Percentiles rank a stretch among this genome's conserved stretches.
phyloP scores from a whole-genome alignment of 2,329 filamentous ascomycete genomes.

The Blastomyces silverae region DNA sequence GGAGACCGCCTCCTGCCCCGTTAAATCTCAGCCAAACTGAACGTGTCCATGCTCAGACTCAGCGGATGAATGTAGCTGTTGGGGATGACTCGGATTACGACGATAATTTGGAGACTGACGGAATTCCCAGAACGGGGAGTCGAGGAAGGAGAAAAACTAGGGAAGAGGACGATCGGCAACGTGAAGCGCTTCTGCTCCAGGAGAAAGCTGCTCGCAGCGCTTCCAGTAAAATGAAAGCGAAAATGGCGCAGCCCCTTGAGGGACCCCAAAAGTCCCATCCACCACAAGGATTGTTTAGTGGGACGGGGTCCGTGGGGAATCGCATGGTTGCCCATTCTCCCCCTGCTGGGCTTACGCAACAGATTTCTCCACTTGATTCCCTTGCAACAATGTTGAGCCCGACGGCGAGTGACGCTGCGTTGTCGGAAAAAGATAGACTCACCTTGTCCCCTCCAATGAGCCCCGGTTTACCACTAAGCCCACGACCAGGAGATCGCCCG shows the following conservation, averaged over 20 bases:
- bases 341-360: slow-evolving; percentile 21
- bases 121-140: slow-evolving; percentile 49
- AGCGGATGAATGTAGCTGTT: slow-evolving; percentile 43
- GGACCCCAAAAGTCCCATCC: slow-evolving; percentile 8
- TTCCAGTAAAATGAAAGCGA: slow-evolving; percentile 64
- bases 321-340: slow-evolving; percentile 27
- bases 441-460: slow-evolving; percentile 48
- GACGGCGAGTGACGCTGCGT: slow-evolving; percentile 21
- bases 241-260: slow-evolving; percentile 47
- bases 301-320: slow-evolving; percentile 17
- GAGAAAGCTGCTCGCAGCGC: slow-evolving; percentile 64
- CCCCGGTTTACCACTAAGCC: slow-evolving; percentile 58
- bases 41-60: slow-evolving; percentile 40
- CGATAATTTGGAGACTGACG: slow-evolving; percentile 63
- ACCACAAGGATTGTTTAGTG: slow-evolving; percentile 34
- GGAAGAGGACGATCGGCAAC: slow-evolving; percentile 75
- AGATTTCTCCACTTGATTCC: slow-evolving; percentile 25
- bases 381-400: slow-evolving; percentile 32
- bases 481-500: slow-evolving; percentile 54
- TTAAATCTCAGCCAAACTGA: slow-evolving; percentile 58
- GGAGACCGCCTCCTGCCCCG: slow-evolving; percentile 80
- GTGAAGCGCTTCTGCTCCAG: slow-evolving; percentile 60
- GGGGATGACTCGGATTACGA: slow-evolving; percentile 79
- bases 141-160: slow-evolving; percentile 76
- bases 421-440: slow-evolving; percentile 34